Evolutionary conservation across 2,329 filamentous ascomycete species (phyloP).

Genomic region (Gaeumannomyces tritici): DNA sequence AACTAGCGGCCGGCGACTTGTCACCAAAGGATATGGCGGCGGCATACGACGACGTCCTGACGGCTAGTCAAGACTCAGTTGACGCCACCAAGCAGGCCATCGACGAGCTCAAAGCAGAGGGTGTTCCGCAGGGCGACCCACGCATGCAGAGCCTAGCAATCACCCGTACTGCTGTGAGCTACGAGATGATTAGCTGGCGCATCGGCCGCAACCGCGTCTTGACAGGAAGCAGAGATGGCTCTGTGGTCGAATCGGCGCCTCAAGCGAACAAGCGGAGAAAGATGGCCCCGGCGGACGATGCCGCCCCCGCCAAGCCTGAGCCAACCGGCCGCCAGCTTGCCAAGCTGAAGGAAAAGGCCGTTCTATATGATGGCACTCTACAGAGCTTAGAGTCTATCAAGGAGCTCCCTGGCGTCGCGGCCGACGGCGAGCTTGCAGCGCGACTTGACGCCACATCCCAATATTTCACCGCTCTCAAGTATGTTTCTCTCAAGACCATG

Average conservation of each 20-base stretch:
- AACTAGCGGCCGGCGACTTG: conserved; percentile 25
- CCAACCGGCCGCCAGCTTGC: conserved; percentile 67
- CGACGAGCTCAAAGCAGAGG: conserved; percentile 78
- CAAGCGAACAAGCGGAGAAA: conserved; percentile 30
- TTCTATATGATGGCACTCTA: conserved; percentile 82
- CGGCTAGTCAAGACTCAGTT: conserved; percentile 83
- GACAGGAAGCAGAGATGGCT: conserved; percentile 73
- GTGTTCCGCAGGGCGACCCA: conserved; percentile 71
- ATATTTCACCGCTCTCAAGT: conserved; percentile 89
- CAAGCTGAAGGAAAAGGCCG: conserved; percentile 74
- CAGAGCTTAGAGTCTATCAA: conserved; percentile 87
- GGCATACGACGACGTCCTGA: conserved; percentile 85
- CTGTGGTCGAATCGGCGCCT: conserved; percentile 41
- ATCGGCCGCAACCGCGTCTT: conserved; percentile 87
- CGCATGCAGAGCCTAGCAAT: conserved; percentile 90
- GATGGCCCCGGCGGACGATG: conserved; percentile 14
- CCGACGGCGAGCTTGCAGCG: conserved; percentile 64
- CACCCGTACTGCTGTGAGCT: conserved; percentile 87
- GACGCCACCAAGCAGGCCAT: conserved; percentile 91
- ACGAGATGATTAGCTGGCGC: conserved; percentile 88
- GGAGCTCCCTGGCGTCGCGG: conserved; percentile 81
- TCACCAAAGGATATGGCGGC: conserved; percentile 62
- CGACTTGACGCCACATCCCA: conserved; percentile 69
- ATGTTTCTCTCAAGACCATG: conserved; percentile 19
- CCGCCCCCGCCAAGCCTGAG: conserved; percentile 41